Base-by-base conservation (phyloP, 257 asterid genomes). In the Solanum tarijense region DNA sequence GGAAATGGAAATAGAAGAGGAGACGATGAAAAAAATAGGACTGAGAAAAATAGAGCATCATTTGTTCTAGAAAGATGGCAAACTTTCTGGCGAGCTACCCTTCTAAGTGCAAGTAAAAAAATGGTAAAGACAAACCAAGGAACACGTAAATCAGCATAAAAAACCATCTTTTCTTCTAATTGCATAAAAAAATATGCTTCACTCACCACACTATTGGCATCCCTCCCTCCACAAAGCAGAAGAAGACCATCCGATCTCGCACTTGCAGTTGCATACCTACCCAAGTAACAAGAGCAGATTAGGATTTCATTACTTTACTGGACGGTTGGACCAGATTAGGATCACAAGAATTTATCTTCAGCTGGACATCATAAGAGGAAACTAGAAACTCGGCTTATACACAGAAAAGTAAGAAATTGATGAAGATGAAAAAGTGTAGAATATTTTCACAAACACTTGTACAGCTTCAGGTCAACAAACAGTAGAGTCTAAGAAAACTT, bases 231-330 rank as follows among this genome's bases (percentile, higher is more conserved):
- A 89, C 99, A 97, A 32, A 97, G 98, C 89, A 97, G 93, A 90
- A 97, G 99, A 91, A 97, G 99, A 87, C 99, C 99, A 93, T 97
- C 99, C 75, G 99, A 96, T 86, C 99, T 98, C 23, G 99, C 99
- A 90, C 99, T 97, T 83, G 99, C 99, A 82, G 99, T 97, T 29
- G 99, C 99, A 88, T 97, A 97, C 99, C 99, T 97, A 91, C 68
- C 76, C 69, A 82, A 82, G 31, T 52, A 82, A 31, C 71, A 31
- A 10, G 68, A 81, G 29, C 71, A 48, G 71, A 82, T 48, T 18
- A 82, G 85, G 71, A 82, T 48, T 82, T 82, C 71, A 82, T 48
- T 10, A 31, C 68, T 82, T 81, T 29, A 46, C 86, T 48, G 86
- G 69, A 46, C 29, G 3, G 29, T 29, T 18, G 69, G 43, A 48